phyloP scores from a whole-genome alignment of 2,329 filamentous ascomycete genomes.

The Nothophoma quercina region DNA sequence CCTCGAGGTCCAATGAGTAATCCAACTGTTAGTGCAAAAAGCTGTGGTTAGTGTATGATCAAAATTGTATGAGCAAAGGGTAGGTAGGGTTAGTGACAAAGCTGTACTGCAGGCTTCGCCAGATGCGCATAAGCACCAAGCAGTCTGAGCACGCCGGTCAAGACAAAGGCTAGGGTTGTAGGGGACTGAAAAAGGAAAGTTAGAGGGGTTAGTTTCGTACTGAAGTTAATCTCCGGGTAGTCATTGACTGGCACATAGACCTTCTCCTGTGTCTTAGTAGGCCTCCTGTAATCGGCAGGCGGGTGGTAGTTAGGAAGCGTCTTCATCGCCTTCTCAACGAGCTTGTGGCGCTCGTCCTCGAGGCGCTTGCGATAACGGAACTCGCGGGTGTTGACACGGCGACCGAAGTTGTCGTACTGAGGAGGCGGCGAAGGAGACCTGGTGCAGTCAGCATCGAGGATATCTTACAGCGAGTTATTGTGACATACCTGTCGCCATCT shows the following conservation, averaged over 20 bases:
- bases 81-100: conserved; percentile 52
- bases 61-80: conserved; percentile 45
- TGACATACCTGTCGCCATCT: conserved; percentile 87
- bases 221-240: conserved; percentile 99
- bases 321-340: conserved; percentile 99
- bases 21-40: conserved; percentile 89
- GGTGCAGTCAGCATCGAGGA: not conserved
- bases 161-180: conserved; percentile 51
- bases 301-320: conserved; percentile 99
- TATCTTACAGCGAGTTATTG: no score
- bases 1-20: conserved; percentile 99
- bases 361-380: conserved; percentile 97
- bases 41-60: conserved; percentile 85
- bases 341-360: conserved; percentile 97
- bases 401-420: conserved; percentile 99
- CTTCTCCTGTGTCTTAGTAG: conserved; percentile 99
- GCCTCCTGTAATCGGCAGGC: conserved; percentile 96
- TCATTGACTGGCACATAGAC: conserved; percentile 99
- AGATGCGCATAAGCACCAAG: conserved; percentile 38
- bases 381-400: conserved; percentile 98
- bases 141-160: conserved; percentile 54
- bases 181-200: conserved; percentile 55
- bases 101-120: conserved; percentile 47
- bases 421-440: conserved; percentile 95
- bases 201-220: conserved; percentile 99